A percentile compares a stretch with the other conserved stretches of the same genome.
Evolutionary conservation across 805 yeast genomes (phyloP).

Genomic region (Zygosaccharomyces gambellarensis): DNA sequence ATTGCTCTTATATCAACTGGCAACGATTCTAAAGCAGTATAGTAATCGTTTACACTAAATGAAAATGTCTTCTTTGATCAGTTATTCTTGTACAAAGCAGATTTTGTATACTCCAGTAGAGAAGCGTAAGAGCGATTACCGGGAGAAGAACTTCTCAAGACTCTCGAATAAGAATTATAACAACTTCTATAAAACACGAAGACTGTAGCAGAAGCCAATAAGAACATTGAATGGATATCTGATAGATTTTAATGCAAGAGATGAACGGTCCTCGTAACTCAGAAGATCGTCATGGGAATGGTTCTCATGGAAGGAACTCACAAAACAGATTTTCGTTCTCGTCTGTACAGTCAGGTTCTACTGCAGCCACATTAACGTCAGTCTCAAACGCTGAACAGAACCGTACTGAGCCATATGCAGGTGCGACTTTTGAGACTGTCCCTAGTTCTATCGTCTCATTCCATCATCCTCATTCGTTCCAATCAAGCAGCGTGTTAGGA

Average conservation of each 20-base stretch:
- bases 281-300: slow-evolving; percentile 4
- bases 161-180: background rate
- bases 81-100: background rate
- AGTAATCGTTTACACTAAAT: too few relatives aligned
- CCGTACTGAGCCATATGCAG: slow-evolving; percentile 66
- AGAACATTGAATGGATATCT: background rate
- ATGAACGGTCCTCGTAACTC: slow-evolving; percentile 10
- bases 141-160: background rate
- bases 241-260: background rate
- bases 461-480: slow-evolving; percentile 61
- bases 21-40: too few relatives aligned
- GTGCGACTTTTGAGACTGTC: slow-evolving; percentile 69
- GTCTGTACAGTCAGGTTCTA: slow-evolving; percentile 33
- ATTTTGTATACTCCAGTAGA: background rate
- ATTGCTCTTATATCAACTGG: too few relatives aligned
- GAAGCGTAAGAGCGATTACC: background rate
- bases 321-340: slow-evolving; percentile 28
- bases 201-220: background rate
- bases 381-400: slow-evolving; percentile 47
- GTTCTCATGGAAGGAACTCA: slow-evolving; percentile 4
- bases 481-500: slow-evolving; percentile 23
- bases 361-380: slow-evolving; percentile 30
- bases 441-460: slow-evolving; percentile 76
- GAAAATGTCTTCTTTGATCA: too few relatives aligned
- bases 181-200: background rate